Evolutionary conservation across 768 basidiomycete genomes (phyloP), one percentile per base, ranked within the genome.

Genomic region (Cystoderma amianthinum): DNA sequence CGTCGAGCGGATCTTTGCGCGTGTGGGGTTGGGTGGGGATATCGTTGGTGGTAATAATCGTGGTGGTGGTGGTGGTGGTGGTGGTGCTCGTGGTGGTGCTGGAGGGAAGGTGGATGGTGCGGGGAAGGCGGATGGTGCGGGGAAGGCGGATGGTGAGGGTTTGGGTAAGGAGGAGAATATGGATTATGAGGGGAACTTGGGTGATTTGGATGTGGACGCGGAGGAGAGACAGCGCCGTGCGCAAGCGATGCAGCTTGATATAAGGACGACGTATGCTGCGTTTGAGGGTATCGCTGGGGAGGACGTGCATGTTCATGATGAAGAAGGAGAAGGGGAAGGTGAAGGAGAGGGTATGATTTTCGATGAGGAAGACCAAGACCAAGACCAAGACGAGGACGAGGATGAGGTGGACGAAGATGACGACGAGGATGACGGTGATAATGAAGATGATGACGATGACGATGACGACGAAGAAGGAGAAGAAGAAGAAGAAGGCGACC

Each of bases 381-480:
- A 13, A 30, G 35, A 44, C 19, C 7, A 20, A 10, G 34, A 24
- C 15, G 44, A 10, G 12, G 36, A 36, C 13, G 24, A 28, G 22
- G 38, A 39, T 32, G 36, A 11, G 15, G 25, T 17, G 11, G 30
- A 22, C 19, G 20, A 13, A 15, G 41, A 24, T 11, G 41, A 46
- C 17, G 51, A 46, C 6, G 54, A 56, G 2, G 57, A 61, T 2
- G 60, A 52, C 18, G 59, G 49, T 1, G 57, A 58, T 0, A 54
- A 55, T 0, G 57, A 40, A 37, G 41, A 44, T 25, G 35, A 32
- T 36, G n/a, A 32, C 36, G 15, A 16, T 28, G 19, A 23, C 28
- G 32, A 5, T 19, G 23, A 39, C 22, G 33, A 18, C 24, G 12
- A 44, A 18, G 50, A 42, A 13, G 46, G 48, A 2, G 55, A 49